Evolutionary conservation across 2,329 filamentous ascomycete genomes (phyloP).

Genomic region (Chaetothyriales sp.): DNA sequence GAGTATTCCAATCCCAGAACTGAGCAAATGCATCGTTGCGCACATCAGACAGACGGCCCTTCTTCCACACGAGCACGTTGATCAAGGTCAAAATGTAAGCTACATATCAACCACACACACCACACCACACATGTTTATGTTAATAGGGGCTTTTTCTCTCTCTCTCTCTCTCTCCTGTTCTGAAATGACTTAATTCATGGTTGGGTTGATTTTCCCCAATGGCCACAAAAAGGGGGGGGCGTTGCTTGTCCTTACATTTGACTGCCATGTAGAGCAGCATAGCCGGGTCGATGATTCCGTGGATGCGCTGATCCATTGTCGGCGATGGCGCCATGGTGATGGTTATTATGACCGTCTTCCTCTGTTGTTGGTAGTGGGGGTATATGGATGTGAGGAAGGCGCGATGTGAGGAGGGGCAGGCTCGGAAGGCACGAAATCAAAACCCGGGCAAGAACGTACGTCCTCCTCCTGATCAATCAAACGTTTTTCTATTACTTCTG

Average conservation of each 20-base stretch:
- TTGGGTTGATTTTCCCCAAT: too few species aligned
- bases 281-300: neutral
- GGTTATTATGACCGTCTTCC: neutral
- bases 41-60: conserved; percentile 1
- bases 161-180: too few species aligned
- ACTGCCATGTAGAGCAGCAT: neutral
- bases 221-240: too few species aligned
- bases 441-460: too few species aligned
- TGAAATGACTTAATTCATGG: too few species aligned
- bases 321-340: neutral
- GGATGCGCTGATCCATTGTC: neutral
- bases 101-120: neutral
- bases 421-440: too few species aligned
- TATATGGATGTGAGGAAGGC: too few species aligned
- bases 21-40: neutral
- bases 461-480: too few species aligned
- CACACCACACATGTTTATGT: neutral
- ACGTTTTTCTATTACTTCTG: too few species aligned
- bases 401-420: too few species aligned
- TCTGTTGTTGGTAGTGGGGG: too few species aligned
- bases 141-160: neutral
- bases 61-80: conserved; percentile 1
- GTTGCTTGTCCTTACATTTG: neutral
- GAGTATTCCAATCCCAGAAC: neutral
- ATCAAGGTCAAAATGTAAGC: neutral